These are phyloP conservation scores for Pestalotiopsis sp. DNA, from an alignment of 2,329 filamentous ascomycete species.

Conservation along the genomic window DNA sequence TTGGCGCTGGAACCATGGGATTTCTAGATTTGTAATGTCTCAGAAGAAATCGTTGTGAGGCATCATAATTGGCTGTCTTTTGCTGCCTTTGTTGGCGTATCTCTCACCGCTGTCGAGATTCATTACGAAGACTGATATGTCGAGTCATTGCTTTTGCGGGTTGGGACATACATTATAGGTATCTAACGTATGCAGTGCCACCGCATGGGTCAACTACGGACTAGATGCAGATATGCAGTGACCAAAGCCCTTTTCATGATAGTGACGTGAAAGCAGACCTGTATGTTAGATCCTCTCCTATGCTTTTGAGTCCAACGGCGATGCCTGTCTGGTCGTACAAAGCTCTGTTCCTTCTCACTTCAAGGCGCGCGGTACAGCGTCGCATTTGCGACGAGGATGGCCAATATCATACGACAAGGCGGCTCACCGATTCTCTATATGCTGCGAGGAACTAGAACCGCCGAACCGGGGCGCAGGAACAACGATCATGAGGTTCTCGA, in stretches of 20 bases:
- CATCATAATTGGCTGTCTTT: not conserved
- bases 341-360: not conserved
- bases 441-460: not conserved
- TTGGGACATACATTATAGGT: not conserved
- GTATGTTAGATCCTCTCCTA: not conserved
- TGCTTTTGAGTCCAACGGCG: not conserved
- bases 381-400: not conserved
- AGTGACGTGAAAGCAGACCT: not conserved
- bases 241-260: not conserved
- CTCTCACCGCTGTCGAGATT: not conserved
- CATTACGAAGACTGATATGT: not conserved
- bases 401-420: not conserved
- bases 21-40: not conserved
- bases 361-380: not conserved
- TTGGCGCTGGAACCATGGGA: not conserved
- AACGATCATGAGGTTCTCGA: not conserved
- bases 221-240: not conserved
- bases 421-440: not conserved
- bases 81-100: not conserved
- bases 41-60: not conserved
- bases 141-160: not conserved
- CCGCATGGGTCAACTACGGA: not conserved
- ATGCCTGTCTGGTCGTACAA: not conserved
- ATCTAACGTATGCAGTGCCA: not conserved
- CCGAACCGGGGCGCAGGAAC: not conserved